These are phyloP conservation scores for Lycium barbarum DNA, from an alignment of 257 asterid genomes.

Conservation along the genomic window DNA sequence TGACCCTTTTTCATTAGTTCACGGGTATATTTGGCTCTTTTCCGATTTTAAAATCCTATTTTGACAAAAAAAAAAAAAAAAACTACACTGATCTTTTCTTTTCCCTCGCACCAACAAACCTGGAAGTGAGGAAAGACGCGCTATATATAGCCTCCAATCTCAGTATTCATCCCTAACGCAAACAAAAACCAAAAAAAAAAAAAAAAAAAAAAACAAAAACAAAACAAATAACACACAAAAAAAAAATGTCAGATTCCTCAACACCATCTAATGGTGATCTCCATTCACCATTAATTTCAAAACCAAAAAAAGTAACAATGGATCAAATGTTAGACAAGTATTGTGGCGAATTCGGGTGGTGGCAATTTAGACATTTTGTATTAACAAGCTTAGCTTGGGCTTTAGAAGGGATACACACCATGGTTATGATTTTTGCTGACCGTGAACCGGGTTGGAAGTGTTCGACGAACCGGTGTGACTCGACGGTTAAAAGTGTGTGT, in stretches of 20 bases:
- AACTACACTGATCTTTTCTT: background rate
- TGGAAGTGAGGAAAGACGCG: background rate
- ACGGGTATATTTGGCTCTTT: too few species aligned
- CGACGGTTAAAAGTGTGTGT: conserved; percentile 53
- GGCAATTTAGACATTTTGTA: conserved; percentile 83
- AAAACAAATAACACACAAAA: background rate
- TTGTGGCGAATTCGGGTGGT: conserved; percentile 85
- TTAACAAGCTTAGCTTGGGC: conserved; percentile 86
- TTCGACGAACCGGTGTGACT: conserved; percentile 36
- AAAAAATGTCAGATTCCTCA: conserved; percentile 37
- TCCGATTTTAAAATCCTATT: background rate
- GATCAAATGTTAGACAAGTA: conserved; percentile 70
- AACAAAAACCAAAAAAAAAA: background rate
- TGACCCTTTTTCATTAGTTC: too few species aligned
- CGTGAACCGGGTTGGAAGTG: conserved; percentile 79
- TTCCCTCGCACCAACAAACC: background rate
- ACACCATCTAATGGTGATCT: conserved; percentile 34
- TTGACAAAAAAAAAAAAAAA: background rate
- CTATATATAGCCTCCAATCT: background rate
- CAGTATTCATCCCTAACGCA: background rate
- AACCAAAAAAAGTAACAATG: conserved; percentile 52
- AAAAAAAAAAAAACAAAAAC: conserved; percentile 19
- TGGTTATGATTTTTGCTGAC: conserved; percentile 92
- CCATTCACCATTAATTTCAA: conserved; percentile 47
- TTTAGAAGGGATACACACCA: conserved; percentile 79